These are phyloP conservation scores for Batkoa obscura DNA, from an alignment of 371 early-diverging fungal genomes.

Conservation along the genomic window DNA sequence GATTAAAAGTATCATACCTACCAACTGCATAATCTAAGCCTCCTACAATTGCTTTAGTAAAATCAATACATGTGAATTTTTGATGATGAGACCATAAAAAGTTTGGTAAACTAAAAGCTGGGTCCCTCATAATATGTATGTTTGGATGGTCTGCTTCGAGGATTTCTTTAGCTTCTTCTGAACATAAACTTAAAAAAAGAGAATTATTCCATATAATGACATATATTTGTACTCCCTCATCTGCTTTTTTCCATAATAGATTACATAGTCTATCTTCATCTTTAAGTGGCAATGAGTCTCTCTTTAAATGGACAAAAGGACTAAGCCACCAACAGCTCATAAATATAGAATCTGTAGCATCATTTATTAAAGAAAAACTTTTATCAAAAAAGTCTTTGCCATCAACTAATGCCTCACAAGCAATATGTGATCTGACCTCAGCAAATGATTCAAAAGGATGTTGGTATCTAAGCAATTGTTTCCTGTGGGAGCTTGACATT, in stretches of 20 bases:
- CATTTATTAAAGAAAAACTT: neutral
- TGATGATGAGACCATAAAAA: conserved; percentile 4
- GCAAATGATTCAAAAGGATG: conserved; percentile 4
- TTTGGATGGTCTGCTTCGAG: neutral
- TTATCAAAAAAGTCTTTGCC: neutral
- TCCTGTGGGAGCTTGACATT: neutral
- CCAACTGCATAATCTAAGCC: conserved; percentile 3
- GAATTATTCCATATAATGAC: neutral
- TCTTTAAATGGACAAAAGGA: neutral
- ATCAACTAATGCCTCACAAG: neutral
- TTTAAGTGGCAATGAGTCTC: neutral
- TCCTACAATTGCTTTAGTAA: neutral
- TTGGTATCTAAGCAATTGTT: neutral
- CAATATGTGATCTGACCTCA: neutral
- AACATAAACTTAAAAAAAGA: neutral
- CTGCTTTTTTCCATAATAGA: neutral
- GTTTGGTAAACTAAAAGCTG: neutral
- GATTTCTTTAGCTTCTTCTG: neutral
- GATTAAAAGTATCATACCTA: neutral
- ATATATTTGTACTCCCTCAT: neutral
- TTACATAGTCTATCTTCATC: neutral
- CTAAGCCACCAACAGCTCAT: neutral
- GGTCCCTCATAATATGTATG: neutral
- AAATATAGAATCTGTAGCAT: neutral
- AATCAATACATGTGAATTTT: neutral